Base-by-base conservation (phyloP, 768 basidiomycete genomes). In the Termitomyces sp. region DNA sequence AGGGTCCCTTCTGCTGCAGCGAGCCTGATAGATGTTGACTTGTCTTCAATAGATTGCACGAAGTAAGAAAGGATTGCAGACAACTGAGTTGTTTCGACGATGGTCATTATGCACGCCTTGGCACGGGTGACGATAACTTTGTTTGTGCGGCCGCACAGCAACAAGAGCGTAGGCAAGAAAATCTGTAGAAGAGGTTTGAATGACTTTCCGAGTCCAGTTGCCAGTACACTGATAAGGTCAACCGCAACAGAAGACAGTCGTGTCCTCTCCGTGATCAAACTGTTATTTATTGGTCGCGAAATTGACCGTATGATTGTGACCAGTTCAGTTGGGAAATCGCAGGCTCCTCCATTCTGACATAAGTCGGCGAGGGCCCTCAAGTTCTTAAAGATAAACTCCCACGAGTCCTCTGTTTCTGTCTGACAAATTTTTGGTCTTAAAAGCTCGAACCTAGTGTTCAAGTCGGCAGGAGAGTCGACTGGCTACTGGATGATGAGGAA, bases 121-220 rank as follows among this genome's bases (percentile, higher is more conserved):
- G 89, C 87, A 33, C 91, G 87, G 43, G 77, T 80, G 63, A 85
- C 72, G 65, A 89, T 83, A 47, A 94, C 83, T 70, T 92, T 94
- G 78, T 89, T 93, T 20, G 91, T 80, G 22, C 90, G 83, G 18
- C 83, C 77, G 61, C 89, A 91, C 24, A 92, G 72, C 1, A 74
- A 71, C 13, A 95, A 74, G 20, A 95, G 74, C 7, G 84, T 72
- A 0, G 91, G 92, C 43, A 93, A 63, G 65, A 89, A 86, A 13
- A 85, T 67, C n/a, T 81, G 70, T 7, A 91, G 71, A 22, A 93
- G 76, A 2, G 84, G 79, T 40, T 89, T 89, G 65, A 93, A 93
- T 8, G 77, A 76, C 6, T 72, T 64, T 20, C 82, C 88, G 16
- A 94, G 74, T 0, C 77, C 82, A 93, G 77, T 20, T 85, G 81